Percentiles rank a stretch among this genome's conserved stretches.
phyloP scores from a whole-genome alignment of 1,284 basidiomycete genomes.

The Somion occarium region DNA sequence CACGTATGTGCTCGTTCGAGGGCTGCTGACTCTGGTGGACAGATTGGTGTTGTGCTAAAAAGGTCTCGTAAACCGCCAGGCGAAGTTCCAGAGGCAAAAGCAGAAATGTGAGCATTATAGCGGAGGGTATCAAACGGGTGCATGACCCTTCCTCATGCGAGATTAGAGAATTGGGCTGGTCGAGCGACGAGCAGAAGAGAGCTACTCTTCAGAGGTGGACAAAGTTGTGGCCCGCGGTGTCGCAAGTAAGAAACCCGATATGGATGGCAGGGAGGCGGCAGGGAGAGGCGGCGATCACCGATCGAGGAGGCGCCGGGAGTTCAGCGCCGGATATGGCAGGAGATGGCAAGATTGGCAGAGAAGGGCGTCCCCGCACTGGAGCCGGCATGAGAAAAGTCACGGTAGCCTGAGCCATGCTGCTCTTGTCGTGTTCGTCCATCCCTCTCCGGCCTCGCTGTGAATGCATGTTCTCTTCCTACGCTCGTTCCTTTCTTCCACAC shows the following conservation, averaged over 20 bases:
- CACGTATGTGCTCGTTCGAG: slow-evolving; percentile 29
- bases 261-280: slow-evolving; percentile 9
- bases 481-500: slow-evolving; percentile 2
- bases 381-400: no score
- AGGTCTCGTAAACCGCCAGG: slow-evolving; percentile 29
- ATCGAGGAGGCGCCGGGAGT: neutral
- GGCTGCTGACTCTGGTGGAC: slow-evolving; percentile 29
- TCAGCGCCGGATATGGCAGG: neutral
- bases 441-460: slow-evolving; percentile 12
- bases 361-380: neutral
- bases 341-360: neutral
- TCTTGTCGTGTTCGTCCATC: slow-evolving; percentile 5
- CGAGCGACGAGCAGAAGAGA: neutral
- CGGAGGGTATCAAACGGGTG: no score
- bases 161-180: neutral
- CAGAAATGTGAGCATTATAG: slow-evolving; percentile 22
- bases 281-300: neutral
- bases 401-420: neutral
- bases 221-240: neutral
- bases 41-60: slow-evolving; percentile 23
- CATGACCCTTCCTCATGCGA: no score
- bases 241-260: slow-evolving; percentile 23
- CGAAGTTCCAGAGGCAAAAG: slow-evolving; percentile 34
- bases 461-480: slow-evolving; percentile 21
- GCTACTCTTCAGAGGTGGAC: neutral